Base-by-base conservation (phyloP, 225 moss, liverwort and hornwort genomes). In the Polytrichum commune region DNA sequence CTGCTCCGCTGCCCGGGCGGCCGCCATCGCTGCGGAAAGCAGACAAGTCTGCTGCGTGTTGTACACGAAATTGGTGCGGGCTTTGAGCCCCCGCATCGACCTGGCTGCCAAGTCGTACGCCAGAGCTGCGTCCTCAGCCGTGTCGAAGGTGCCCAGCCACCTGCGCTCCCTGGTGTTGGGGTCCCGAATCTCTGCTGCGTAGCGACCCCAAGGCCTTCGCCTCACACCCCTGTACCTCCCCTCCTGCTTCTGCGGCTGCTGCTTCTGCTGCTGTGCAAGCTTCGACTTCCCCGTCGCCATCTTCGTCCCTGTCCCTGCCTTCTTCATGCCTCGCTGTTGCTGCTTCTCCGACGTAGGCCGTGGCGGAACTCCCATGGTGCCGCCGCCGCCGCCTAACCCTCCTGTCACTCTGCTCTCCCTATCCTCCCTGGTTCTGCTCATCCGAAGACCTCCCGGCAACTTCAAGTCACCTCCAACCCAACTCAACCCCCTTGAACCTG, bases 61-160 rank as follows among this genome's bases (percentile, higher is more conserved):
- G 62, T 86, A 83, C 5, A 72, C 78, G 62, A 95, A 95, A 66
- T 92, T 95, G 5, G 92, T 95, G 4, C 89, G 81, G 0, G 92
- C 89, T 57, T 95, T 92, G 3, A 84, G 29, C 0, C 95, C 95
- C 2, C 95, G 75, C 90, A 92, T 89, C 19, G 90, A 89, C 7
- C 90, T 69, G 0, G 95, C 90, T 2, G 92, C 95, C 22, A 87
- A 73, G 63, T 95, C 95, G 16, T 95, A 95, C 0, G 95, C 90
- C 29, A 91, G 75, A 0, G 94, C 86, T 0, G 86, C 86, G 54
- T 86, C 80, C 70, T 86, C 86, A 57, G 86, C 86, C 0, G 83
- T 86, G 84, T 97, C 97, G 58, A 92, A 98, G 0, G 94, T 94
- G 0, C 94, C 97, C 55, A 94, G 68, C 97, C 97, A 98, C 35